A percentile compares a stretch with the other conserved stretches of the same genome.
These are phyloP conservation scores for Spathaspora sp. DNA, from an alignment of 1,139 yeast genomes.

Conservation along the genomic window DNA sequence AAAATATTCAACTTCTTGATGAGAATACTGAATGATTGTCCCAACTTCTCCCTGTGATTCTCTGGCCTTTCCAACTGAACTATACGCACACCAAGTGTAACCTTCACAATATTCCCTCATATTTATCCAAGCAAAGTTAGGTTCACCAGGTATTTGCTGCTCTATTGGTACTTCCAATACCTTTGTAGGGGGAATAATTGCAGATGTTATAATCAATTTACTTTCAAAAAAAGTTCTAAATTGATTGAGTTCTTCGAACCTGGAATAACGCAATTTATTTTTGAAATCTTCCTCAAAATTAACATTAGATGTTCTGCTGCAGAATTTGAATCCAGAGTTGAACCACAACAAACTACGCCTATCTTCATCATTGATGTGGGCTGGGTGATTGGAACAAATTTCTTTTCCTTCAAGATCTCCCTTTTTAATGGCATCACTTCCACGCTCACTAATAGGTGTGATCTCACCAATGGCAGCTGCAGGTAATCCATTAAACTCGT, in stretches of 20 bases:
- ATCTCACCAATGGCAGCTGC: constrained; percentile 55
- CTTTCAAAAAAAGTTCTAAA: constrained; percentile 27
- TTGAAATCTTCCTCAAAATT: constrained; percentile 16
- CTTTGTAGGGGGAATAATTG: constrained; percentile 31
- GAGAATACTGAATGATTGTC: constrained; percentile 20
- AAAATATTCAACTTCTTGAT: constrained; percentile 21
- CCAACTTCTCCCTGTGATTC: constrained; percentile 24
- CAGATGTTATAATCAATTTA: constrained; percentile 23
- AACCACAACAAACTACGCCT: constrained; percentile 31
- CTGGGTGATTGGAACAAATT: constrained; percentile 38
- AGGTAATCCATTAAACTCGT: constrained; percentile 47
- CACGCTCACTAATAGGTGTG: constrained; percentile 33
- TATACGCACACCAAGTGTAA: constrained; percentile 41
- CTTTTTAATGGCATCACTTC: constrained; percentile 19
- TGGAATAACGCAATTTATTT: constrained; percentile 20
- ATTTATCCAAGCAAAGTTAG: constrained; percentile 29
- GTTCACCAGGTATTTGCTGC: constrained; percentile 25
- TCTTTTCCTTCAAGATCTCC: constrained; percentile 23
- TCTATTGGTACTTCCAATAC: constrained; percentile 21
- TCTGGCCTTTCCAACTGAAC: constrained; percentile 31
- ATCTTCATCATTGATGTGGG: constrained; percentile 35
- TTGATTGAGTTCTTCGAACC: constrained; percentile 19
- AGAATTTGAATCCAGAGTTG: constrained; percentile 31
- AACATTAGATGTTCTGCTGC: constrained; percentile 28
- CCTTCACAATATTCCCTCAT: constrained; percentile 32